Base-by-base conservation (phyloP, 1,139 yeast genomes). In the Candida smagusa region DNA sequence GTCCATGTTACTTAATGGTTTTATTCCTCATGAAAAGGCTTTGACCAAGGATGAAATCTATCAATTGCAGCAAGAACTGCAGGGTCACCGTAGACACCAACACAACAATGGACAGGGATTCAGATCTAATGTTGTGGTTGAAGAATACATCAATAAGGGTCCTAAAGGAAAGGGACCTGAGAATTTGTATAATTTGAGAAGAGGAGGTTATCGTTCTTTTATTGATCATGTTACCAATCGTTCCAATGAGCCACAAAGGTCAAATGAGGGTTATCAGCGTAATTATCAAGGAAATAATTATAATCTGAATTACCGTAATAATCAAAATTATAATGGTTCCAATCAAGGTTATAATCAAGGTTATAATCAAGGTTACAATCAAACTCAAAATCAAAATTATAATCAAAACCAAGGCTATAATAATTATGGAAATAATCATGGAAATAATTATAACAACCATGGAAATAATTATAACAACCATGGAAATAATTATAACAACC, bases 1-100 rank as follows among this genome's bases (percentile, higher is more conserved):
- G 56, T 84, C 95, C 2, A 85, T 92, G 86, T 66, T 92, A 21
- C 62, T 92, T 44, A 85, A 82, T 38, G 97, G 97, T 0, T 86
- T 72, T 50, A 78, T 81, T 42, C 74, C 88, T 2, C 81, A 81
- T 42, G 63, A 64, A 13, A 71, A 73, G 9, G 82, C 82, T 2
- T 67, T 90, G 34, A 78, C 79, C 3, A 78, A 74, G 32, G 84
- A 83, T 39, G 96, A 89, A 55, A 74, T 72, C 37, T 86, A 82
- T 43, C 67, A 74, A n/a, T 68, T 88, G 22, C 51, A 70, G 33
- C 77, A 78, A 47, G 50, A 70, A 32, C 77, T 78, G 47, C 77
- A 77, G 49, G 64, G 68, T 2, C 48, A 44, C 31, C 16, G 29
- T 27, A 49, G 56, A 42, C 49, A 58, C 37, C 58, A 61, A 19